Percentiles rank a stretch among this genome's conserved stretches.
These are phyloP conservation scores for Cadophora gregata DNA, from an alignment of 2,329 filamentous ascomycete genomes.

Conservation along the genomic window DNA sequence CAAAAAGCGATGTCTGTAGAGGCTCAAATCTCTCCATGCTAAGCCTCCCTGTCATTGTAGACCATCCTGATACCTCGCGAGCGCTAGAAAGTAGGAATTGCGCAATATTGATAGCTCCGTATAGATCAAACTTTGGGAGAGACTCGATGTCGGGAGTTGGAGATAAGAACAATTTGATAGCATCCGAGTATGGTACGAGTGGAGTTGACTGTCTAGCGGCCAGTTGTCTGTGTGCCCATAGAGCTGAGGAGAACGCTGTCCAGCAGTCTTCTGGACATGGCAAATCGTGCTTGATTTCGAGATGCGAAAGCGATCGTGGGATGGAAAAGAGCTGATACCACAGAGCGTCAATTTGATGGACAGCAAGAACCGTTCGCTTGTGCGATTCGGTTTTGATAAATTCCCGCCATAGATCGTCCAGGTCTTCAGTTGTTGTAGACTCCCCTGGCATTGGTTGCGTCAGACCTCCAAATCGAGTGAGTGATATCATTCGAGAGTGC, in stretches of 20 bases:
- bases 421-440: slow-evolving; percentile 40
- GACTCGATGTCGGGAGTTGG: slow-evolving; percentile 38
- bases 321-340: slow-evolving; percentile 52
- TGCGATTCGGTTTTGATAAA: slow-evolving; percentile 48
- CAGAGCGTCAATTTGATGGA: slow-evolving; percentile 51
- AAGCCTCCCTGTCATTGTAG: slow-evolving; percentile 50
- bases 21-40: slow-evolving; percentile 49
- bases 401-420: slow-evolving; percentile 49
- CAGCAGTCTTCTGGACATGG: slow-evolving; percentile 49
- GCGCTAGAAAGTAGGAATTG: slow-evolving; percentile 51
- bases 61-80: slow-evolving; percentile 51
- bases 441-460: slow-evolving; percentile 44
- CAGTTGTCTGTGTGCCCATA: slow-evolving; percentile 46
- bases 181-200: slow-evolving; percentile 46
- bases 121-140: slow-evolving; percentile 48
- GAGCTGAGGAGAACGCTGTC: slow-evolving; percentile 46
- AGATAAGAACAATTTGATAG: slow-evolving; percentile 48
- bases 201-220: slow-evolving; percentile 29
- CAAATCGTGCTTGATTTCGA: slow-evolving; percentile 53
- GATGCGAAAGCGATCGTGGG: slow-evolving; percentile 47
- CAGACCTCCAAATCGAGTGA: slow-evolving; percentile 46
- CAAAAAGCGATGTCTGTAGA: slow-evolving; percentile 46
- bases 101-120: slow-evolving; percentile 50
- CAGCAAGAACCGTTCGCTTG: slow-evolving; percentile 51
- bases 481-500: slow-evolving; percentile 49